Evolutionary conservation across 768 basidiomycete species (phyloP).

Genomic region (Phaeotremella fagi): DNA sequence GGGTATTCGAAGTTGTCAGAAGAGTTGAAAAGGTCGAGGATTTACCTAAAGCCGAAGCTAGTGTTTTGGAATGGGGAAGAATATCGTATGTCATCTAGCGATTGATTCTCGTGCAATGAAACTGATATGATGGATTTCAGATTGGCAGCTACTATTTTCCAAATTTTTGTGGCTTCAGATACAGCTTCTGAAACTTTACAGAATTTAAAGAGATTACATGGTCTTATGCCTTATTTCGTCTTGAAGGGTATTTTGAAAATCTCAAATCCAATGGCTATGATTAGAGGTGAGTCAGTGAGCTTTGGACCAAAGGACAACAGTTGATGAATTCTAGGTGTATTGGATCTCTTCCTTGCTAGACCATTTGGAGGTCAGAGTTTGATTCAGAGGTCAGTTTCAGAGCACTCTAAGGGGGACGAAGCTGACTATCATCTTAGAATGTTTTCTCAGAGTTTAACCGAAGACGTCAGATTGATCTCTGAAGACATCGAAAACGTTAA

Average conservation of each 20-base stretch:
- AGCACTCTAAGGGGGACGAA: no score
- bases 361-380: conserved; percentile 92
- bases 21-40: conserved; percentile 67
- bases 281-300: conserved; percentile 76
- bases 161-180: conserved; percentile 88
- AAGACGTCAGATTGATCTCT: conserved; percentile 78
- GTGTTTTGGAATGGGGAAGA: conserved; percentile 92
- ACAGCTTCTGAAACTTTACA: conserved; percentile 83
- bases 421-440: conserved; percentile 56
- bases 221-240: conserved; percentile 96
- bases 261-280: conserved; percentile 94
- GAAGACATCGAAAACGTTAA: conserved; percentile 83
- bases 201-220: conserved; percentile 84
- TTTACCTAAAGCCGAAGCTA: conserved; percentile 76
- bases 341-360: conserved; percentile 93
- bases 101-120: neutral
- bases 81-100: conserved; percentile 71
- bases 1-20: conserved; percentile 84
- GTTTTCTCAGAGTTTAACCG: conserved; percentile 87
- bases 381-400: conserved; percentile 65
- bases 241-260: conserved; percentile 85
- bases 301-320: conserved; percentile 2
- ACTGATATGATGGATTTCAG: conserved; percentile 50
- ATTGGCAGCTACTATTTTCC: conserved; percentile 92
- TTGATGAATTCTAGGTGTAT: conserved; percentile 52